Evolutionary conservation across 2,329 filamentous ascomycete species (phyloP).

Genomic region (Biscogniauxia sp.): DNA sequence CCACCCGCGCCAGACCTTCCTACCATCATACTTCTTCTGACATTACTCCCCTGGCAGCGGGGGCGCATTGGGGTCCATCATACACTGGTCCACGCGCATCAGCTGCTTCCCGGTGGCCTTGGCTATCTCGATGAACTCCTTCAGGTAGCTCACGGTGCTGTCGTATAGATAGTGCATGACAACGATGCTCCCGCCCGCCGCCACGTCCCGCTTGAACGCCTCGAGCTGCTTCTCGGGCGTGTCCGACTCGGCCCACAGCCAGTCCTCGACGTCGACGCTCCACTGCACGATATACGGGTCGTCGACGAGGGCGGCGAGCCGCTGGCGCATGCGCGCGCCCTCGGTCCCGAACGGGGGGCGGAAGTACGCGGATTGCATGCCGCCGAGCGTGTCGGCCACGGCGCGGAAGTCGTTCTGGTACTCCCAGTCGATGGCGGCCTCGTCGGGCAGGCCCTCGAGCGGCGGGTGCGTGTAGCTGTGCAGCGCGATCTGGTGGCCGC

Average conservation of each 20-base stretch:
- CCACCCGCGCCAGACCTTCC: not conserved
- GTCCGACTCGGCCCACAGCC: slow-evolving; percentile 60
- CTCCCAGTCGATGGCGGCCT: slow-evolving; percentile 59
- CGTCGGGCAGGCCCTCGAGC: slow-evolving; percentile 55
- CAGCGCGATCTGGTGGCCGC: slow-evolving; percentile 66
- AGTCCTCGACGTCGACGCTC: slow-evolving; percentile 71
- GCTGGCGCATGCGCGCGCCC: slow-evolving; percentile 63
- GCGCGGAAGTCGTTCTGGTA: slow-evolving; percentile 55
- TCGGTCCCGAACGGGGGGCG: slow-evolving; percentile 68
- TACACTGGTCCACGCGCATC: slow-evolving; percentile 66
- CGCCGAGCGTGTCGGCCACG: slow-evolving; percentile 39
- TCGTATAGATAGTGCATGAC: slow-evolving; percentile 70
- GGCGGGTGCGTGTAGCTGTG: slow-evolving; percentile 70
- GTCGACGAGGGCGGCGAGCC: slow-evolving; percentile 52
- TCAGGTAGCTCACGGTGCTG: slow-evolving; percentile 61
- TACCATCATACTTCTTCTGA: slow-evolving; percentile 1
- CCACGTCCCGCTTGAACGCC: slow-evolving; percentile 62
- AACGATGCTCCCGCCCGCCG: slow-evolving; percentile 60
- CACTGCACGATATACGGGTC: slow-evolving; percentile 63
- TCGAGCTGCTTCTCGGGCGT: slow-evolving; percentile 67
- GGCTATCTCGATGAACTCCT: slow-evolving; percentile 63
- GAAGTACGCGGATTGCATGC: slow-evolving; percentile 52
- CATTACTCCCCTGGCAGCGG: slow-evolving; percentile 26
- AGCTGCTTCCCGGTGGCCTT: slow-evolving; percentile 62
- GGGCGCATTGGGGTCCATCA: slow-evolving; percentile 60